Evolutionary conservation across 306 rosid species (phyloP).

Genomic region (Rubus parviflorus): DNA sequence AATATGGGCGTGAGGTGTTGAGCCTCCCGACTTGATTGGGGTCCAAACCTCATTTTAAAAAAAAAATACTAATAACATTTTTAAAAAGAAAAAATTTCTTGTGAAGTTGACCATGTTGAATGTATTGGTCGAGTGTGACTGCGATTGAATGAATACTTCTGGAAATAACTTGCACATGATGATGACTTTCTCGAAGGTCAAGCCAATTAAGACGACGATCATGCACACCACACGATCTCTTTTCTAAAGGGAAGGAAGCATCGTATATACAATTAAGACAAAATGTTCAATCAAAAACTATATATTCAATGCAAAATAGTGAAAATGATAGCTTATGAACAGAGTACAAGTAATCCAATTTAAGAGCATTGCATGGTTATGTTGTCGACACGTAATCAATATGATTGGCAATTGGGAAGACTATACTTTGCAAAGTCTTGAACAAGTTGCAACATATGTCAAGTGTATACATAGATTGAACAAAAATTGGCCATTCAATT

Average conservation of each 20-base stretch:
- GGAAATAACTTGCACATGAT: background rate
- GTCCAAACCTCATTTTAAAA: no score
- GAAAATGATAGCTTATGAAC: background rate
- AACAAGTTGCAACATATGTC: background rate
- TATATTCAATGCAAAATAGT: background rate
- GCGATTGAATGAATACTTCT: background rate
- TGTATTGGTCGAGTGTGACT: background rate
- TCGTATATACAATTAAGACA: background rate
- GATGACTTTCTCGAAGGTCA: constrained; percentile 10
- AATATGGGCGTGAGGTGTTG: no score
- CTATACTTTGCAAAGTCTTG: background rate
- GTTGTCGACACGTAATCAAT: background rate
- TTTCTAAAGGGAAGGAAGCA: background rate
- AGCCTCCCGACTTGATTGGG: no score
- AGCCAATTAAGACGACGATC: background rate
- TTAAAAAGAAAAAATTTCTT: background rate
- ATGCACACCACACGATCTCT: background rate
- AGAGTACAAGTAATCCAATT: background rate
- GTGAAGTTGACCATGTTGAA: background rate
- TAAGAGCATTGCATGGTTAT: background rate
- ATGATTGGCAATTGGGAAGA: background rate
- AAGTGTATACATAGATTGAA: no score
- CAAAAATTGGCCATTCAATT: no score
- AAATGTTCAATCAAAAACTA: background rate
- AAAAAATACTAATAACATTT: no score